These are phyloP conservation scores for Eutrema salsugineum DNA, from an alignment of 441 rosid genomes.

Conservation along the genomic window DNA sequence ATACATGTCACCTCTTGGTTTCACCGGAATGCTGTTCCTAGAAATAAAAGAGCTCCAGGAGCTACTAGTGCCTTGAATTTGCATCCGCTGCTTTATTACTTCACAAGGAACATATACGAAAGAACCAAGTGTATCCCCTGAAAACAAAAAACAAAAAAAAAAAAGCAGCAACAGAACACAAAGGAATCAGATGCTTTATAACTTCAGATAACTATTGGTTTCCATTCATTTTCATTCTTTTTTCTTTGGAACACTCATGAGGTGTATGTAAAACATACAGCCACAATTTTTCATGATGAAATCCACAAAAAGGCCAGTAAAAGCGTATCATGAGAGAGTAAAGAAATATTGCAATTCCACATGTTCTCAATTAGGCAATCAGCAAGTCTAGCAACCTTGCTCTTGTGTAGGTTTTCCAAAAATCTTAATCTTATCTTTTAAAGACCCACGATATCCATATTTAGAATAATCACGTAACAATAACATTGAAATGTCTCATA, in stretches of 20 bases:
- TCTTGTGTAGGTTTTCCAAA: not conserved
- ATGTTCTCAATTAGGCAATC: conserved; percentile 19
- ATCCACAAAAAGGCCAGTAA: not conserved
- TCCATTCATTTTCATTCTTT: conserved; percentile 4
- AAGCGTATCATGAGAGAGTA: not conserved
- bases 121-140: conserved; percentile 97
- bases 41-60: conserved; percentile 63
- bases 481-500: not conserved
- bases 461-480: not conserved
- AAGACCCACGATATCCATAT: not conserved
- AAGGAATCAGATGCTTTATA: conserved; percentile 24
- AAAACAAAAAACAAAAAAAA: conserved; percentile 28
- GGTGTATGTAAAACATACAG: not conserved
- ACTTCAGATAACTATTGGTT: not conserved
- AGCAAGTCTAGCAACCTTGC: not conserved
- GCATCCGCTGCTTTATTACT: conserved; percentile 98
- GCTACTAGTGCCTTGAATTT: conserved; percentile 78
- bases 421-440: not conserved
- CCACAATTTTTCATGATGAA: not conserved
- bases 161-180: conserved; percentile 21
- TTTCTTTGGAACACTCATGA: not conserved
- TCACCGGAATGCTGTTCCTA: conserved; percentile 38
- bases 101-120: conserved; percentile 91
- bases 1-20: conserved; percentile 58
- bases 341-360: not conserved